Evolutionary conservation across 805 yeast genomes (phyloP).

Genomic region (Pichia exigua): DNA sequence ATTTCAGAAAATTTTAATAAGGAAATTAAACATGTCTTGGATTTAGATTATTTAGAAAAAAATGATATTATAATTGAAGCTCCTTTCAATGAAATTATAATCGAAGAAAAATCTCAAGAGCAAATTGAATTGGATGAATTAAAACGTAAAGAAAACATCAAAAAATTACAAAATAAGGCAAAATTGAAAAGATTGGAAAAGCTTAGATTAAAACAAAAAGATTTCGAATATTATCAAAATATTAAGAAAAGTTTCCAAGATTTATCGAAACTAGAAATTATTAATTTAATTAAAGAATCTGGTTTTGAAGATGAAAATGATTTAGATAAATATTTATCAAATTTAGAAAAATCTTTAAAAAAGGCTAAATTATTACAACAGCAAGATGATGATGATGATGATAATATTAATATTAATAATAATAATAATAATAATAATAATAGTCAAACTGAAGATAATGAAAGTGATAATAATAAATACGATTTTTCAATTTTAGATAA

Average conservation of each 20-base stretch:
- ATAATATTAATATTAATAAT: conserved; percentile 53
- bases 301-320: conserved; percentile 74
- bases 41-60: conserved; percentile 53
- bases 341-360: conserved; percentile 61
- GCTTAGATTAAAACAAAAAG: conserved; percentile 71
- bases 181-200: conserved; percentile 77
- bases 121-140: conserved; percentile 72
- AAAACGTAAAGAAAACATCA: conserved; percentile 76
- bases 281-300: conserved; percentile 52
- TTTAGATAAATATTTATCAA: conserved; percentile 54
- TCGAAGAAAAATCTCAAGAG: conserved; percentile 72
- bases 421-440: too few relatives aligned
- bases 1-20: conserved; percentile 59
- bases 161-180: conserved; percentile 88
- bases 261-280: conserved; percentile 45
- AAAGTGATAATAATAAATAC: conserved; percentile 40
- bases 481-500: conserved; percentile 67
- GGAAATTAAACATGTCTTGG: conserved; percentile 52
- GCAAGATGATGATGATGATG: not conserved
- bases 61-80: conserved; percentile 79
- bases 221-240: conserved; percentile 59
- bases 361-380: conserved; percentile 39
- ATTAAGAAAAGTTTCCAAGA: conserved; percentile 45
- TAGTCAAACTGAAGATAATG: conserved; percentile 28
- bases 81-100: conserved; percentile 60